Percentiles rank a stretch among this genome's conserved stretches.
Conservation (phyloP, 331 rosid species). For the Malus hybrid region DNA sequence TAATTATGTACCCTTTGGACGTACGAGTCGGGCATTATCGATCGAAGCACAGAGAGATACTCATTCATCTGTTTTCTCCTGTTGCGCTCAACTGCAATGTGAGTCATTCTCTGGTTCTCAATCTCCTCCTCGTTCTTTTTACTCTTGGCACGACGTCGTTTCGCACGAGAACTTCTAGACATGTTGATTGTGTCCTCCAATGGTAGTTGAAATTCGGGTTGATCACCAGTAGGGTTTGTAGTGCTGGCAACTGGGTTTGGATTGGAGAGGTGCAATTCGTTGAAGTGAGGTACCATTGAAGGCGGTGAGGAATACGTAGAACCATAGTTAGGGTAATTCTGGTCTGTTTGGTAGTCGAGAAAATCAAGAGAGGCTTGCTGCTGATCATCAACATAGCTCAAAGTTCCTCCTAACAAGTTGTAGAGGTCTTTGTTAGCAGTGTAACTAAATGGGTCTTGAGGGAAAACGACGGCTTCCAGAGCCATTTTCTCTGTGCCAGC, state of each 20-base stretch:
- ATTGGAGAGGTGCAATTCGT: slow-evolving; percentile 30
- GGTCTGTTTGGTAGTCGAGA: slow-evolving; percentile 48
- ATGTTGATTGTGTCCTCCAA: not conserved
- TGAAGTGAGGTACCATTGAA: slow-evolving; percentile 33
- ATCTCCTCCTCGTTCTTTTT: slow-evolving; percentile 80
- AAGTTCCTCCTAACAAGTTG: too few relatives aligned
- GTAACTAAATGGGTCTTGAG: too few relatives aligned
- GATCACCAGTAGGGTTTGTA: slow-evolving; percentile 1
- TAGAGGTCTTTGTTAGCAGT: too few relatives aligned
- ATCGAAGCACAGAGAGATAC: slow-evolving; percentile 80
- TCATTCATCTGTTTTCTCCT: slow-evolving; percentile 91
- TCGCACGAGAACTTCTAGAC: slow-evolving; percentile 27
- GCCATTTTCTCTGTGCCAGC: slow-evolving; percentile 43
- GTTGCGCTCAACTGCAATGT: slow-evolving; percentile 96
- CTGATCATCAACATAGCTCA: not conserved
- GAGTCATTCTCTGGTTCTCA: slow-evolving; percentile 96
- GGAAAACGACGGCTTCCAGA: slow-evolving; percentile 55
- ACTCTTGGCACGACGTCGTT: slow-evolving; percentile 58
- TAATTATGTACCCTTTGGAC: slow-evolving; percentile 70
- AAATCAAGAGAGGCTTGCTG: slow-evolving; percentile 28
- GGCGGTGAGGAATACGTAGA: slow-evolving; percentile 30
- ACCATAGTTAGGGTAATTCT: not conserved
- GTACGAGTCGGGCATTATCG: slow-evolving; percentile 87
- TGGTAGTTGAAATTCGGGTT: slow-evolving; percentile 3
- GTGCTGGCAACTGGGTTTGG: slow-evolving; percentile 26